phyloP scores from a whole-genome alignment of 192 early-diverging fungal species.

The Lobosporangium transversale region DNA sequence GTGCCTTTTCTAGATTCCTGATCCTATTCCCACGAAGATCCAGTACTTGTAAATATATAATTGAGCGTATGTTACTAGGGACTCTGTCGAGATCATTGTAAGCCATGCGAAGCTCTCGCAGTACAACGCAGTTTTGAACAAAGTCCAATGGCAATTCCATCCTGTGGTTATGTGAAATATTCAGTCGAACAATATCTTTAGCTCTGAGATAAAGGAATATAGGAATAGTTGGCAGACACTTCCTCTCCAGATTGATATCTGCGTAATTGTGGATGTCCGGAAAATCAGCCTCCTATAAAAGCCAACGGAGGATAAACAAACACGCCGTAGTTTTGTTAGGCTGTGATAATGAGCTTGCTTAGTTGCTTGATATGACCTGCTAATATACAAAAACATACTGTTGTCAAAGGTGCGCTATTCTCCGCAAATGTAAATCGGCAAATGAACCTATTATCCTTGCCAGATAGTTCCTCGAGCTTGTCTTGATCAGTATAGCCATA shows the following conservation, averaged over 20 bases:
- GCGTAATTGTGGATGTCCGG: slow-evolving; percentile 54
- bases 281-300: slow-evolving; percentile 53
- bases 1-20: slow-evolving; percentile 67
- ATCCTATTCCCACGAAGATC: slow-evolving; percentile 86
- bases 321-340: too few relatives aligned
- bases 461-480: slow-evolving; percentile 78
- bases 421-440: slow-evolving; percentile 80
- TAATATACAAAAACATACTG: slow-evolving; percentile 21
- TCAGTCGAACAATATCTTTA: slow-evolving; percentile 76
- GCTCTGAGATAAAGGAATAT: slow-evolving; percentile 80
- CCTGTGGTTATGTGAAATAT: slow-evolving; percentile 83
- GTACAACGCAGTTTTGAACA: slow-evolving; percentile 74
- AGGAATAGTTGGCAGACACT: slow-evolving; percentile 82
- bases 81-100: slow-evolving; percentile 75
- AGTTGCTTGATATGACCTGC: slow-evolving; percentile 7
- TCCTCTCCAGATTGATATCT: slow-evolving; percentile 75
- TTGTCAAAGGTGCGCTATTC: slow-evolving; percentile 47
- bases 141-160: slow-evolving; percentile 88
- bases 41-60: slow-evolving; percentile 72
- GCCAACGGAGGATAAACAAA: neutral
- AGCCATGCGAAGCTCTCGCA: slow-evolving; percentile 75
- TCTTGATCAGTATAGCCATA: slow-evolving; percentile 84
- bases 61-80: slow-evolving; percentile 72
- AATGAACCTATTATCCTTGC: slow-evolving; percentile 89
- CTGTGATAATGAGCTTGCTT: neutral